These are phyloP conservation scores for Simmondsia chinensis DNA, from an alignment of 148 eudicot genomes.

Conservation along the genomic window DNA sequence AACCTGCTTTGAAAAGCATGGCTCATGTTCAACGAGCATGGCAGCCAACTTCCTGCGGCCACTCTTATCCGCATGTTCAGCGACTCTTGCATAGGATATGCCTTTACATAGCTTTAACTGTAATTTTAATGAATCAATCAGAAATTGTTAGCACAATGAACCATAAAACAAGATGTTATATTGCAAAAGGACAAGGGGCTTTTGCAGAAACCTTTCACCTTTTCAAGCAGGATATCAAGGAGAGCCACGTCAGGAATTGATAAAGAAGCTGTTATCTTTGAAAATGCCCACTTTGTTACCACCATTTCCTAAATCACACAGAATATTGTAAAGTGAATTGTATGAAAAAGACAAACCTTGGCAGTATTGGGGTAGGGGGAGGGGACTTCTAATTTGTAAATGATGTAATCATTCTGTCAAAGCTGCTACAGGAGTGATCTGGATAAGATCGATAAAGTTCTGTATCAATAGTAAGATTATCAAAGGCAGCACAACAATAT, in stretches of 20 bases:
- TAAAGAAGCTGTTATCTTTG: constrained; percentile 64
- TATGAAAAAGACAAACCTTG: no score
- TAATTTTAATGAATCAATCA: constrained; percentile 7
- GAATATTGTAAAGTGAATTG: background rate
- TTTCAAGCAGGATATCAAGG: constrained; percentile 70
- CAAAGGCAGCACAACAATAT: no score
- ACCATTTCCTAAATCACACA: constrained; percentile 64
- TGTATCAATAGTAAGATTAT: no score
- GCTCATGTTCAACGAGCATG: constrained; percentile 93
- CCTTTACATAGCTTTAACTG: constrained; percentile 91
- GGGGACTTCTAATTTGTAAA: no score
- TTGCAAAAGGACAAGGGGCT: constrained; percentile 2
- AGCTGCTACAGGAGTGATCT: no score
- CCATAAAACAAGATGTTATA: background rate
- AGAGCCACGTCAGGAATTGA: constrained; percentile 76
- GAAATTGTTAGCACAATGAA: constrained; percentile 3
- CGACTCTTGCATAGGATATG: constrained; percentile 94
- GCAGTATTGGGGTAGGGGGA: no score
- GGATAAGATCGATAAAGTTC: no score
- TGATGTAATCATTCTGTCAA: no score
- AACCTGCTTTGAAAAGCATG: constrained; percentile 93
- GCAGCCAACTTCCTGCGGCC: constrained; percentile 93
- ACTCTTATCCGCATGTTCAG: constrained; percentile 94
- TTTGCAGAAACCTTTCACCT: constrained; percentile 36
- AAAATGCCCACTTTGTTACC: constrained; percentile 94